These are phyloP conservation scores for Terfezia boudieri DNA, from an alignment of 495 filamentous ascomycete species.

Conservation along the genomic window DNA sequence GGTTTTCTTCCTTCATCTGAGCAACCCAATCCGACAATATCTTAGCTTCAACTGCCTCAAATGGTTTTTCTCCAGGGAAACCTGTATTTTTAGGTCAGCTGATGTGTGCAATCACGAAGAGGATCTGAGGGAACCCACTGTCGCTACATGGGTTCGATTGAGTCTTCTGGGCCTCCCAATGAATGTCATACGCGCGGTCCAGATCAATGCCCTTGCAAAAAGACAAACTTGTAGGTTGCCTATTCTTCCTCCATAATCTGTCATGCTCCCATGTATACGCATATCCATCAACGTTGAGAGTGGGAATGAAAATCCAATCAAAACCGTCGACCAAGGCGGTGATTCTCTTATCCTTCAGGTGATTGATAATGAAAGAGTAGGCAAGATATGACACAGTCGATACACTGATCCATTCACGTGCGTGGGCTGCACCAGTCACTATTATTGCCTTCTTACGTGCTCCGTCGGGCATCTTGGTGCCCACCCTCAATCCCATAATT, in stretches of 20 bases:
- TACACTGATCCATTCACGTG: conserved; percentile 87
- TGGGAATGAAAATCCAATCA: conserved; percentile 76
- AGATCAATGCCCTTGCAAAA: conserved; percentile 79
- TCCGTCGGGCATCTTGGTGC: conserved; percentile 15
- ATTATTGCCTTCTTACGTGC: conserved; percentile 47
- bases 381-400: conserved; percentile 80
- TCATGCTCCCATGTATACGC: conserved; percentile 82
- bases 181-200: conserved; percentile 62
- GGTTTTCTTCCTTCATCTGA: conserved; percentile 49
- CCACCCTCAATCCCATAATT: conserved; percentile 64
- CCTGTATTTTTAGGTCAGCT: conserved; percentile 1
- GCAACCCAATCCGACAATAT: conserved; percentile 61
- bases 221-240: conserved; percentile 58
- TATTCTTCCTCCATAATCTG: conserved; percentile 86
- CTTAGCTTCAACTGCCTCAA: conserved; percentile 60
- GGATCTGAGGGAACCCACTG: conserved; percentile 21
- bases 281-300: conserved; percentile 84
- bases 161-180: conserved; percentile 49
- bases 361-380: conserved; percentile 67
- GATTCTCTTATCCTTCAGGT: conserved; percentile 41
- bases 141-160: conserved; percentile 76
- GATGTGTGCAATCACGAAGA: too few species aligned
- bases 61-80: conserved; percentile 63
- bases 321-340: conserved; percentile 58
- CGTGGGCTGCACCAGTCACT: conserved; percentile 66